phyloP scores from a whole-genome alignment of 2,329 filamentous ascomycete genomes.

The Blumeriella jaapii region DNA sequence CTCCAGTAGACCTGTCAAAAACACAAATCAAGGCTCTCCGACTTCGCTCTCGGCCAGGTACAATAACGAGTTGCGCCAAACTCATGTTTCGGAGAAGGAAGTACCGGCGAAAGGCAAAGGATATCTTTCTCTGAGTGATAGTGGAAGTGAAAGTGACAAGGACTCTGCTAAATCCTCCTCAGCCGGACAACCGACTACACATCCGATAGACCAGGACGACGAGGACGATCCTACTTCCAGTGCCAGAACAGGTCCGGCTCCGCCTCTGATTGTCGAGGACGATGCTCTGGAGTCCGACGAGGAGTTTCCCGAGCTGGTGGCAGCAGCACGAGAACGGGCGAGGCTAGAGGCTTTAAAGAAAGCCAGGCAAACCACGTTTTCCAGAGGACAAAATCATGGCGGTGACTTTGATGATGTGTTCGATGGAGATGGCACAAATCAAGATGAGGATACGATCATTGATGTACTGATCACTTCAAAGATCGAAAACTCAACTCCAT shows the following conservation, averaged over 20 bases:
- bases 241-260: background rate
- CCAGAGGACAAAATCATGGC: constrained; percentile 9
- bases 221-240: constrained; percentile 8
- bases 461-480: constrained; percentile 57
- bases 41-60: constrained; percentile 14
- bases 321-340: constrained; percentile 20
- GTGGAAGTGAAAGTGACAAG: constrained; percentile 4
- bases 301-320: constrained; percentile 25
- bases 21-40: constrained; percentile 7
- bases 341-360: constrained; percentile 13
- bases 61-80: constrained; percentile 12
- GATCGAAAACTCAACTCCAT: constrained; percentile 45
- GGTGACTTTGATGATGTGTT: constrained; percentile 15
- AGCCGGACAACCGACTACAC: constrained; percentile 1
- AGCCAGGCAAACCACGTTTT: constrained; percentile 7
- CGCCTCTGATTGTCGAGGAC: constrained; percentile 8
- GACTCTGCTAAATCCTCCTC: background rate
- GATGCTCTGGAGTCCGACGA: constrained; percentile 20
- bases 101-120: constrained; percentile 10
- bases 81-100: constrained; percentile 2
- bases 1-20: constrained; percentile 14
- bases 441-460: constrained; percentile 36
- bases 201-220: constrained; percentile 11
- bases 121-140: constrained; percentile 20
- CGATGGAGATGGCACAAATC: background rate